A percentile compares a stretch with the other conserved stretches of the same genome.
Conservation (phyloP, 768 basidiomycete genomes). For the Pleurotus platypus region DNA sequence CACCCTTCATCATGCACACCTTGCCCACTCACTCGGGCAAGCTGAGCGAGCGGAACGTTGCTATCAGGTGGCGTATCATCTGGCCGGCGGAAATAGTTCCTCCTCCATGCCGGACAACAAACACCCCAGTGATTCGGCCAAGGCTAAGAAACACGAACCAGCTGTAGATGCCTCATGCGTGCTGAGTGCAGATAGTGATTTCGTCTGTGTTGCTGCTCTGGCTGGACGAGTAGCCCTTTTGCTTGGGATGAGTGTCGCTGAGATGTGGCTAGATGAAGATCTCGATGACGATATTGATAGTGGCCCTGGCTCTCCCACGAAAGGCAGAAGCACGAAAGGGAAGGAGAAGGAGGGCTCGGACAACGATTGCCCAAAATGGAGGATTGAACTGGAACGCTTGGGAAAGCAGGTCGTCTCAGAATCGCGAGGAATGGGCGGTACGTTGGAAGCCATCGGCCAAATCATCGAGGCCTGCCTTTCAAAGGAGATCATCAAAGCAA, state of each 20-base stretch:
- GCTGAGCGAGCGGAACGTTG: slow-evolving; percentile 52
- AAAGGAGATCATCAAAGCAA: slow-evolving; percentile 55
- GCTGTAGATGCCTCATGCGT: background rate
- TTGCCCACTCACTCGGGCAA: slow-evolving; percentile 64
- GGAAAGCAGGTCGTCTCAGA: slow-evolving; percentile 35
- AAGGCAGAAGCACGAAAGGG: background rate
- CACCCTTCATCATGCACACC: slow-evolving; percentile 66
- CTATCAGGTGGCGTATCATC: slow-evolving; percentile 58
- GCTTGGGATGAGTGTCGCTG: slow-evolving; percentile 35
- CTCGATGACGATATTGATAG: slow-evolving; percentile 14
- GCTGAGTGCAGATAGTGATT: slow-evolving; percentile 18
- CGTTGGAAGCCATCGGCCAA: slow-evolving; percentile 50
- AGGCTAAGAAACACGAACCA: slow-evolving; percentile 15
- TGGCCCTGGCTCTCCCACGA: background rate
- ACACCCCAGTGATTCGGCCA: slow-evolving; percentile 5
- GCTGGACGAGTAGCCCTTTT: slow-evolving; percentile 50
- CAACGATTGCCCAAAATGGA: slow-evolving; percentile 12
- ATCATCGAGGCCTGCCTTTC: slow-evolving; percentile 51
- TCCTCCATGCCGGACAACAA: background rate
- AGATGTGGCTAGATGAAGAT: slow-evolving; percentile 14
- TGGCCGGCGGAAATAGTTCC: slow-evolving; percentile 24
- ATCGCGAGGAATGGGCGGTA: slow-evolving; percentile 51
- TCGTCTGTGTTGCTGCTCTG: slow-evolving; percentile 44
- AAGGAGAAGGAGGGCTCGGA: slow-evolving; percentile 10
- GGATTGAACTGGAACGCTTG: slow-evolving; percentile 23